A percentile compares a stretch with the other conserved stretches of the same genome.
Conservation (phyloP, 208 protist species). For the Leishmania mexicana region DNA sequence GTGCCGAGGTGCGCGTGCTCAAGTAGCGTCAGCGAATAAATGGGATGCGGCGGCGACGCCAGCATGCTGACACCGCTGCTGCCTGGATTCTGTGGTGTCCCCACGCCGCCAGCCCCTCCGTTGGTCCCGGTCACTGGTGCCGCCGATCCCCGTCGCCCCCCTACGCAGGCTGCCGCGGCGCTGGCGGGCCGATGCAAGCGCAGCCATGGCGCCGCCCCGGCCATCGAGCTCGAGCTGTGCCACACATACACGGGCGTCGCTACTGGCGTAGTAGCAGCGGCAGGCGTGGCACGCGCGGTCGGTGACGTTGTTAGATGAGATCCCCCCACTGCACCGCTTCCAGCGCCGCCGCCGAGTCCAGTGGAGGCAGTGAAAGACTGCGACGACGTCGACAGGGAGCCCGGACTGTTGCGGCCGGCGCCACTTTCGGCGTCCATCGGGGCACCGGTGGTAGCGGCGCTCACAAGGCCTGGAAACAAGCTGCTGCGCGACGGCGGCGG, state of each 20-base stretch:
- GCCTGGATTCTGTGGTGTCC: not conserved
- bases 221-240: not conserved
- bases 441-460: not conserved
- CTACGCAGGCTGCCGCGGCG: not conserved
- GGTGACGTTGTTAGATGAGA: not conserved
- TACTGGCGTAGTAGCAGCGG: not conserved
- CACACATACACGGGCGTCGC: constrained; percentile 6
- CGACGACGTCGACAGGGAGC: not conserved
- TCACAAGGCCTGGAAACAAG: not conserved
- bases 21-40: not conserved
- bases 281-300: not conserved
- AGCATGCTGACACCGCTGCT: not conserved
- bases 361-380: not conserved
- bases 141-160: not conserved
- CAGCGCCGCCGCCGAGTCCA: not conserved
- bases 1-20: not conserved
- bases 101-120: not conserved
- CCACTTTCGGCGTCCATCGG: not conserved
- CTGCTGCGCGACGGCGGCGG: not conserved
- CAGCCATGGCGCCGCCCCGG: not conserved
- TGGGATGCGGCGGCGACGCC: not conserved
- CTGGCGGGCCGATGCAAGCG: not conserved
- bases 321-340: not conserved
- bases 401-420: not conserved
- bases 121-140: not conserved